phyloP scores from a whole-genome alignment of 306 rosid genomes.

The Glycine tomentella region DNA sequence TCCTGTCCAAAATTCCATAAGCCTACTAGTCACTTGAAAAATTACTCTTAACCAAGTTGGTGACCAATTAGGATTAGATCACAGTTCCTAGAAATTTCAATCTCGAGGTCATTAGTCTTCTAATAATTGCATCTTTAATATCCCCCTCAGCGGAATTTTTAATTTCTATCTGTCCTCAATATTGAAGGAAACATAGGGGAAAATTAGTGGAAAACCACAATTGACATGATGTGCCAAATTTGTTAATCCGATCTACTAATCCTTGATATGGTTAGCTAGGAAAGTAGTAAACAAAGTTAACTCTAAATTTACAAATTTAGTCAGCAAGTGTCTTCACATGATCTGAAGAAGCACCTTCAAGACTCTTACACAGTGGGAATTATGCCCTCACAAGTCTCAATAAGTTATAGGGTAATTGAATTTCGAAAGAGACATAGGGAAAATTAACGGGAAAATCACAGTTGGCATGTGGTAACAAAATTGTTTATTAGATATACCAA shows the following conservation, averaged over 20 bases:
- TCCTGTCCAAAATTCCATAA: conserved; percentile 21
- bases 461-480: conserved; percentile 5
- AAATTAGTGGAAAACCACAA: conserved; percentile 26
- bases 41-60: neutral
- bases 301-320: conserved; percentile 46
- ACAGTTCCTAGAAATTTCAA: conserved; percentile 11
- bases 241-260: conserved; percentile 18
- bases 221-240: neutral
- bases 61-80: conserved; percentile 26
- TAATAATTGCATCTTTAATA: conserved; percentile 1
- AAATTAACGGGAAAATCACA: conserved; percentile 24
- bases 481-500: conserved; percentile 11
- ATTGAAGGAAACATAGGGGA: neutral
- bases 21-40: conserved; percentile 1
- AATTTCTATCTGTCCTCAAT: conserved; percentile 16
- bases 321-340: conserved; percentile 38
- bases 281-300: conserved; percentile 28
- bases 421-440: neutral
- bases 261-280: conserved; percentile 26
- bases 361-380: conserved; percentile 45
- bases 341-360: conserved; percentile 38
- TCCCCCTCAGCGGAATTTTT: conserved; percentile 26
- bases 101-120: conserved; percentile 28
- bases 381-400: conserved; percentile 35
- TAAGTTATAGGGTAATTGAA: neutral